Evolutionary conservation across 1,284 basidiomycete species (phyloP).

Genomic region (Apiotrichum siamense): DNA sequence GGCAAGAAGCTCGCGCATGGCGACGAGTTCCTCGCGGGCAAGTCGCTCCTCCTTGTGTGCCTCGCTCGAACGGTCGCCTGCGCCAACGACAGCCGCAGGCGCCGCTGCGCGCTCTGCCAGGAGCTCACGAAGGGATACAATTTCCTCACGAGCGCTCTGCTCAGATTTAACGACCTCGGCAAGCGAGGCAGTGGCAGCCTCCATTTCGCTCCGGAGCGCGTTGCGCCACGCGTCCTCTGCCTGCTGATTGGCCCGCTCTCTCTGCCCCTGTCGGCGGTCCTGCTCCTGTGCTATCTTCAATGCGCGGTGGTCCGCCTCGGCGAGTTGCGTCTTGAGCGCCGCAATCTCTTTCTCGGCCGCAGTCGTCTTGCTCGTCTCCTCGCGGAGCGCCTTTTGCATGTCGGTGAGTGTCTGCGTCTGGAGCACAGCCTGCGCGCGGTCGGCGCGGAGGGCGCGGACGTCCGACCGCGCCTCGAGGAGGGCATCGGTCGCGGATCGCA

Average conservation of each 20-base stretch:
- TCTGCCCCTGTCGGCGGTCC: too few species aligned
- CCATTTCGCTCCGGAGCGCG: slow-evolving; percentile 4
- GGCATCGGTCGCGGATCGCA: slow-evolving; percentile 11
- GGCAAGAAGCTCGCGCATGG: slow-evolving; percentile 7
- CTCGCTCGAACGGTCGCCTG: too few species aligned
- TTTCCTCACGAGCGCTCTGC: slow-evolving; percentile 6
- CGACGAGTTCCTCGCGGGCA: slow-evolving; percentile 5
- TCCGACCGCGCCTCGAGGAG: slow-evolving; percentile 11
- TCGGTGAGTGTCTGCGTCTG: not conserved
- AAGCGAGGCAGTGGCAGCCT: not conserved
- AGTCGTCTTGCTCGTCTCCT: not conserved
- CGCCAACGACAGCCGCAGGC: too few species aligned
- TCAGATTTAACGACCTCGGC: slow-evolving; percentile 5
- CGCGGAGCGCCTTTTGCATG: slow-evolving; percentile 4
- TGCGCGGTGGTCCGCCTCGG: not conserved
- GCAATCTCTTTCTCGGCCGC: slow-evolving; percentile 5
- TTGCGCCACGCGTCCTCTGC: slow-evolving; percentile 7
- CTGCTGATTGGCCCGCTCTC: not conserved
- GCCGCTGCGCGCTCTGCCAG: too few species aligned
- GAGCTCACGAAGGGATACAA: slow-evolving; percentile 5
- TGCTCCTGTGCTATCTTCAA: too few species aligned
- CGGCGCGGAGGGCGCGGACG: slow-evolving; percentile 3
- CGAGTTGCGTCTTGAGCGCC: not conserved
- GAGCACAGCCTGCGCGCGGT: not conserved
- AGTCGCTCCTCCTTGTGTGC: too few species aligned